These are phyloP conservation scores for Xanthoconium purpureum DNA, from an alignment of 768 basidiomycete species.

Conservation along the genomic window DNA sequence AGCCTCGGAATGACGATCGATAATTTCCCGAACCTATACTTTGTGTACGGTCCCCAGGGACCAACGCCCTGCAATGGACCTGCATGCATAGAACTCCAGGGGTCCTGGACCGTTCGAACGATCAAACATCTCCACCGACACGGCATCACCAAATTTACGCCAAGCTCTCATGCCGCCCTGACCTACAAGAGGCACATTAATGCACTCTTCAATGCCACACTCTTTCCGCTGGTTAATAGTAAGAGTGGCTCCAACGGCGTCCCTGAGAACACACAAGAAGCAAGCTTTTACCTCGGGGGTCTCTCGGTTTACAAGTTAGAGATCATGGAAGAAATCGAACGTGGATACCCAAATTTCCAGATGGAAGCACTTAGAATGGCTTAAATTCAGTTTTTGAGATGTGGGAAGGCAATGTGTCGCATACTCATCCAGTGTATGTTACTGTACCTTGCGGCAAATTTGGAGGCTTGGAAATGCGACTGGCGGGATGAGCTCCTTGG, in stretches of 20 bases:
- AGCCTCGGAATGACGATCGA: constrained; percentile 14
- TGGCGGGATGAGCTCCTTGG: too few relatives aligned
- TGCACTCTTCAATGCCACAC: background rate
- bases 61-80: constrained; percentile 12
- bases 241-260: constrained; percentile 8
- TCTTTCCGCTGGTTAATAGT: constrained; percentile 4
- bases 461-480: too few relatives aligned
- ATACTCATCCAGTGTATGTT: too few relatives aligned
- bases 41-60: constrained; percentile 14
- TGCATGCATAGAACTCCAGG: constrained; percentile 8
- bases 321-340: constrained; percentile 12
- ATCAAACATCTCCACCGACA: constrained; percentile 7
- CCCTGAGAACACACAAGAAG: constrained; percentile 7
- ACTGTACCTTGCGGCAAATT: too few relatives aligned
- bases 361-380: background rate
- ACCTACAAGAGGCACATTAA: constrained; percentile 9
- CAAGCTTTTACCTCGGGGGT: constrained; percentile 5
- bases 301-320: constrained; percentile 1
- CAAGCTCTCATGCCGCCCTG: constrained; percentile 6
- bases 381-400: background rate
- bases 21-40: constrained; percentile 17
- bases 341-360: constrained; percentile 12
- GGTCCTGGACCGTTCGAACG: constrained; percentile 9
- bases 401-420: too few relatives aligned
- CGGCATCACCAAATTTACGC: constrained; percentile 10